These are phyloP conservation scores for Beauveria medogensis DNA, from an alignment of 2,329 filamentous ascomycete genomes.

Conservation along the genomic window DNA sequence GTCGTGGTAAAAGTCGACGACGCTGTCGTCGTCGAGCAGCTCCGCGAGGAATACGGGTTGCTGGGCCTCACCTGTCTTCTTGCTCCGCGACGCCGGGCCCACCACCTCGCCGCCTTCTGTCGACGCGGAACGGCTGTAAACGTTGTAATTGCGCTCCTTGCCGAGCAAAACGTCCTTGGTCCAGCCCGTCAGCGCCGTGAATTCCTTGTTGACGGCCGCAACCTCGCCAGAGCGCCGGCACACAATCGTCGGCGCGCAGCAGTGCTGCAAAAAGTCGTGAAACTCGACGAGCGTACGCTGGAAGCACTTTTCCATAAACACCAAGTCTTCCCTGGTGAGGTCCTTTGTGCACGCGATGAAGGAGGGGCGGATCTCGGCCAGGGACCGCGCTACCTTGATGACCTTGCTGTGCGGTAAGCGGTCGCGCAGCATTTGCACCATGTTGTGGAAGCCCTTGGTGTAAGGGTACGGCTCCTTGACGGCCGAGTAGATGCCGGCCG, in stretches of 20 bases:
- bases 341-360: constrained; percentile 89
- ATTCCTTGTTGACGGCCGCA: constrained; percentile 93
- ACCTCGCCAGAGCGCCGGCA: constrained; percentile 89
- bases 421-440: constrained; percentile 71
- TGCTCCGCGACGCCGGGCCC: constrained; percentile 31
- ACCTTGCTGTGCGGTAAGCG: constrained; percentile 73
- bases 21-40: constrained; percentile 85
- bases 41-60: constrained; percentile 88
- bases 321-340: constrained; percentile 78
- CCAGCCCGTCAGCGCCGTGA: constrained; percentile 93
- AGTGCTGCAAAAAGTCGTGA: constrained; percentile 83
- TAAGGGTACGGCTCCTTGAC: constrained; percentile 91
- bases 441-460: constrained; percentile 79
- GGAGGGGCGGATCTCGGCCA: constrained; percentile 83
- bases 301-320: constrained; percentile 97
- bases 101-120: constrained; percentile 28
- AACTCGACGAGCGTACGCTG: constrained; percentile 89
- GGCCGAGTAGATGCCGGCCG: constrained; percentile 78
- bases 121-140: constrained; percentile 54
- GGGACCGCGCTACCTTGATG: constrained; percentile 74
- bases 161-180: constrained; percentile 82
- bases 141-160: constrained; percentile 78
- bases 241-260: constrained; percentile 84
- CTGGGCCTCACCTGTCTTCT: constrained; percentile 40
- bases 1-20: constrained; percentile 92